Conservation (phyloP, 1,284 basidiomycete species). For the Trametes versicolor region DNA sequence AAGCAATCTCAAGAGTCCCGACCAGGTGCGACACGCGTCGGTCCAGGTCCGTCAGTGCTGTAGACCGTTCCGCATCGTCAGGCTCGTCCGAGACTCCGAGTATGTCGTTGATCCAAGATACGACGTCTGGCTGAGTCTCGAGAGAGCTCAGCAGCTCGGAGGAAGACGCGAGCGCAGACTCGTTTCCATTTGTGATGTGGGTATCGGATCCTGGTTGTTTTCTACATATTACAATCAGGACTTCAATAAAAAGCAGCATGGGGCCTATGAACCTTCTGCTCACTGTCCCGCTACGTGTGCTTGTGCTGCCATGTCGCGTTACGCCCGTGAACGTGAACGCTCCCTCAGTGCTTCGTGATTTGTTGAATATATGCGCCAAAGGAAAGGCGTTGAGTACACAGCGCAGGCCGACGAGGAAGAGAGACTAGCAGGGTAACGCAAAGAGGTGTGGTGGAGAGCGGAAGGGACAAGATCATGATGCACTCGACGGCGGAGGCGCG, state of each 20-base stretch:
- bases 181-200: slow-evolving; percentile 3
- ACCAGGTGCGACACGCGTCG: slow-evolving; percentile 78
- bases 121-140: slow-evolving; percentile 57
- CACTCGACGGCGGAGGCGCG: no score
- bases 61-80: slow-evolving; percentile 37
- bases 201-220: background rate
- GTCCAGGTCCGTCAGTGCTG: slow-evolving; percentile 75
- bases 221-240: slow-evolving; percentile 29
- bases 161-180: slow-evolving; percentile 23
- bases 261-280: slow-evolving; percentile 29
- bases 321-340: no score
- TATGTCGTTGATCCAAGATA: slow-evolving; percentile 73
- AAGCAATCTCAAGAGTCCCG: slow-evolving; percentile 81
- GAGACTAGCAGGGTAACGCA: background rate
- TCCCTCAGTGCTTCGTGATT: background rate
- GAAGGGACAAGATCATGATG: background rate
- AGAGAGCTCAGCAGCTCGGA: slow-evolving; percentile 42
- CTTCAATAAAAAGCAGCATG: slow-evolving; percentile 29
- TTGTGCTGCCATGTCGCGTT: slow-evolving; percentile 18
- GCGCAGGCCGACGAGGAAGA: background rate
- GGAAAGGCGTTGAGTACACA: no score
- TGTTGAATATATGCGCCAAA: no score
- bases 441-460: background rate
- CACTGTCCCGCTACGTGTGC: slow-evolving; percentile 25
- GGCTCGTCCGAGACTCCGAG: slow-evolving; percentile 46